A percentile compares a stretch with the other conserved stretches of the same genome.
These are phyloP conservation scores for Phyllosticta citriasiana DNA, from an alignment of 2,329 filamentous ascomycete genomes.

Conservation along the genomic window DNA sequence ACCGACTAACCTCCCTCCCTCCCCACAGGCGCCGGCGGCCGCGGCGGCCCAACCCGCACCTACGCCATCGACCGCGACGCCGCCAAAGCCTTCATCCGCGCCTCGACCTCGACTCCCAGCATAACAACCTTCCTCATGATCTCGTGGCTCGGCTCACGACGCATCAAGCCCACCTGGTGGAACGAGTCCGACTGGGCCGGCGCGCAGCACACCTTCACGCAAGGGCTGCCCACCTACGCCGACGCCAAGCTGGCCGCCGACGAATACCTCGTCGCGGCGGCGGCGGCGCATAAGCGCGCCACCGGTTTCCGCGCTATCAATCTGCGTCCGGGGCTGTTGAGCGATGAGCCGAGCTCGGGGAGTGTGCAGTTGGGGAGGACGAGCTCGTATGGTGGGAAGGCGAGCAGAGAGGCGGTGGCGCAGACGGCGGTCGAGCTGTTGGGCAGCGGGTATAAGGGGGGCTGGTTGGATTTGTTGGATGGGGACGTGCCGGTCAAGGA, in stretches of 20 bases:
- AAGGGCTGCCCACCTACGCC: slow-evolving; percentile 41
- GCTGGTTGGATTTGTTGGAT: slow-evolving; percentile 46
- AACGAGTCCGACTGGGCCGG: slow-evolving; percentile 36
- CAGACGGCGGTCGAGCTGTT: slow-evolving; percentile 40
- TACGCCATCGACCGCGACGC: slow-evolving; percentile 44
- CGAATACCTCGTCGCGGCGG: slow-evolving; percentile 38
- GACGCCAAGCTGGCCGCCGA: slow-evolving; percentile 47
- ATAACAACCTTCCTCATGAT: slow-evolving; percentile 47
- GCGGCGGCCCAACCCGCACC: slow-evolving; percentile 41
- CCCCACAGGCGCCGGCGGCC: slow-evolving; percentile 44
- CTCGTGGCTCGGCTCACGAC: slow-evolving; percentile 43
- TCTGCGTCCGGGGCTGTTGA: slow-evolving; percentile 41
- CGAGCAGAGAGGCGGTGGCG: slow-evolving; percentile 43
- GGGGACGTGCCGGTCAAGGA: slow-evolving; percentile 37
- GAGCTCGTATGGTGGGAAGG: slow-evolving; percentile 25
- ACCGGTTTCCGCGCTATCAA: slow-evolving; percentile 40
- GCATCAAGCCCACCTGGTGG: slow-evolving; percentile 41
- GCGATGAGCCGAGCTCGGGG: slow-evolving; percentile 34
- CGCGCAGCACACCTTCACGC: slow-evolving; percentile 38
- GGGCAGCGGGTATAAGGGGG: slow-evolving; percentile 37
- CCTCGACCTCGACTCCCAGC: slow-evolving; percentile 33
- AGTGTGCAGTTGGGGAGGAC: slow-evolving; percentile 42
- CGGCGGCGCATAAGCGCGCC: slow-evolving; percentile 26
- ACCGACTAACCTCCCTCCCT: not conserved
- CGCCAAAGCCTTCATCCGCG: slow-evolving; percentile 44